Base-by-base conservation (phyloP, 1,139 yeast species). In the Yamadazyma aaseri region DNA sequence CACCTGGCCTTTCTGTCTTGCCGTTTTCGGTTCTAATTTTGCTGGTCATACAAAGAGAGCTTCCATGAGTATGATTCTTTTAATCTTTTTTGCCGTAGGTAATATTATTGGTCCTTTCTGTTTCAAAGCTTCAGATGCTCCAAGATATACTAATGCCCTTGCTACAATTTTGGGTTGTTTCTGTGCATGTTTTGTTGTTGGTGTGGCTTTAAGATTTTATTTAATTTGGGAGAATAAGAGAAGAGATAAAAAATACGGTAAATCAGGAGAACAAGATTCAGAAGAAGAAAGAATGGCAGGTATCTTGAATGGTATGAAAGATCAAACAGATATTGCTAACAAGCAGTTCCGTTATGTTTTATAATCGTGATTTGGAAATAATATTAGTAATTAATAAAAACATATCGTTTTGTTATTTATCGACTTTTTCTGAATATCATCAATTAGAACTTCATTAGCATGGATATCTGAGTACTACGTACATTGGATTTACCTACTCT, bases 1-100 rank as follows among this genome's bases (percentile, higher is more conserved):
- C 3, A 25, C 29, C 9, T 58, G 72, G 56, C 71, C 77, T 12
- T 50, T 63, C n/a, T 34, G 63, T 27, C 62, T 70, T 9, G 59
- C 65, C 21, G 45, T 50, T 4, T 28, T 73, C 9, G 54, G 63
- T 20, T 24, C 39, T 22, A 51, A 50, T 34, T 41, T 42, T n/a
- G 53, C 54, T 15, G 56, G 56, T 15, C 53, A 51, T 34, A 51
- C 55, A 18, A 50, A 51, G 35, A 49, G 51, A 34, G 46, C 51
- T 24, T 46, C 55, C 14, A 45, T 51, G 33, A 49, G 49, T 36
- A 52, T 53, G 20, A 40, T 51, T 15, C 42, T 34, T 10, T 70
- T 56, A 27, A 38, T 47, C 2, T 36, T 51, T 22, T 57, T 56
- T 34, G 57, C 60, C 5, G 45, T 56, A 3, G 63, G 57, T 12